Evolutionary conservation across 805 yeast species (phyloP), one percentile per base, ranked within the genome.

Genomic region (Schwanniomyces polymorphus): DNA sequence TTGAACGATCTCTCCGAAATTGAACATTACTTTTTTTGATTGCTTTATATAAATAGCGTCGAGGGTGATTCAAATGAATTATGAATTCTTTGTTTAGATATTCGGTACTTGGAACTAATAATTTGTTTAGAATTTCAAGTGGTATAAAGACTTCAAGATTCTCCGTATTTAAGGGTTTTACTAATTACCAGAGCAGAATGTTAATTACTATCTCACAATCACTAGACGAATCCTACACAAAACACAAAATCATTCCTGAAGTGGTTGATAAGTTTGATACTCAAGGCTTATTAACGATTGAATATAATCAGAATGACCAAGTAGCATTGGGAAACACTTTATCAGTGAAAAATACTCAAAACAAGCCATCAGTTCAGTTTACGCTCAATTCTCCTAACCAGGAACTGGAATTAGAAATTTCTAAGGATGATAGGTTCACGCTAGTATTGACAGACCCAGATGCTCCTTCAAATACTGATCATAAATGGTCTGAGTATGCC

Each of bases 391-490:
- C 77, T 33, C 72, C 77, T 14, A 68, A 72, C 33, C 66, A 70
- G 45, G 75, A 76, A 38, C 61, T 65, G 17, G 75, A 73, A 29
- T 56, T 75, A 52, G 75, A 72, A 51, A 68, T 78, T 33, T 59
- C 69, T 12, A 55, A 65, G 21, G 64, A 74, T 23, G 85, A 82
- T 53, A 67, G 76, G 43, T 91, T 86, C 68, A 82, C 94, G 9
- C 69, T 91, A 54, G 87, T 88, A 2, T 56, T 91, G 54, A 91
- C 97, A 7, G 97, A 91, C 65, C 97, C 97, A 1, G 97, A 91
- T 72, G 97, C 97, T 7, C 97, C 97, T 11, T 80, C 91, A 3
- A 78, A 82, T 55, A 76, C 79, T 2, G 97, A 91, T 64, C 82
- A 85, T 60, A 88, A 84, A 62, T 90, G 96, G 95, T 85, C 94